Base-by-base conservation (phyloP, 2,329 filamentous ascomycete species). In the Pestalotiopsis fici region DNA sequence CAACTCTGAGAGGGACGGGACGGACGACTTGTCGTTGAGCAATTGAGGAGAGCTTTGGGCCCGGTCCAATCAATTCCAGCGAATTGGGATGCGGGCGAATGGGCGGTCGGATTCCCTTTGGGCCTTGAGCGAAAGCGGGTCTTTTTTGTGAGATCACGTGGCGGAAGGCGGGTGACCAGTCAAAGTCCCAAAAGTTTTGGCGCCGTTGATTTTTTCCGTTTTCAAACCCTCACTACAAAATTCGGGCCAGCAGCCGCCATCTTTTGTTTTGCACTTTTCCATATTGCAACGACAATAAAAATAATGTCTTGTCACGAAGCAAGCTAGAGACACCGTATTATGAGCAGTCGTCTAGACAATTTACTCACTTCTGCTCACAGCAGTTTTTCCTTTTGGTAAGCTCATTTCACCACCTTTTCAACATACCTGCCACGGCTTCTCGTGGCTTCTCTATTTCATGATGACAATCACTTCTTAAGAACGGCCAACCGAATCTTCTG, bases 401-500 rank as follows among this genome's bases (percentile, higher is more conserved):
- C 43, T 50, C 43, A 50, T 62, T 2, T 15, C 37, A 2, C 9
- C 11, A 4, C 21, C 9, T 62, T 43, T 21, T 27, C 23, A 47
- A 4, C 3, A 15, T 35, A 23, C 9, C 23, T 35, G n/a, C 13
- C 39, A 21, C 15, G 28, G 21, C 15, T 28, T 28, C 37, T 25
- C 59, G 59, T 50, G 59, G 59, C 43, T 50, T 50, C n/a, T 18
- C 25, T 59, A 7, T 64, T 67, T 57, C 25, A 81, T 88, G 87
- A 90, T 90, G 87, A 89, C 79, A 81, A 78, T 81, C 72, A 76
- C 81, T 86, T 83, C 81, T 87, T 88, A 88, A 88, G 87, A 89
- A 89, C 87, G 86, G 87, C 87, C 87, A 88, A 87, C 87, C 85
- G 85, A 90, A 88, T 80, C 88, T 80, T 74, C 75, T 76, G 84